Evolutionary conservation across 1,284 basidiomycete species (phyloP), one percentile per base, ranked within the genome.

Genomic region (Inonotus hispidus): DNA sequence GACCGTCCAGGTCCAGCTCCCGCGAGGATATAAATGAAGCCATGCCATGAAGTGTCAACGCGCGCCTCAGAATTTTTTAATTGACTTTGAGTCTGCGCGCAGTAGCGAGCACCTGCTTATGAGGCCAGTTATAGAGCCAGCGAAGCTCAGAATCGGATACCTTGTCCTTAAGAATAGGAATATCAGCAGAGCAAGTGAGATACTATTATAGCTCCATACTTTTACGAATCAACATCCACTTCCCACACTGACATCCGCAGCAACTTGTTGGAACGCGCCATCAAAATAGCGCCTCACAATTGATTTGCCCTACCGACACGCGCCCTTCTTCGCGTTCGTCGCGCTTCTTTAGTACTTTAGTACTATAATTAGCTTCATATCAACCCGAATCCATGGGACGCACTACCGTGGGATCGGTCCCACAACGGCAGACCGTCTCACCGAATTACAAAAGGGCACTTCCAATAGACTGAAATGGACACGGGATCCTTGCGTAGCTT

Each of bases 161-260:
- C 41, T 14, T 16, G 41, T n/a, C 41, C 16, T 43, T n/a, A 21
- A 43, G 16, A n/a, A 43, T 7, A 43, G 41, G 41, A 43, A 16
- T n/a, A 43, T 43, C 41, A 43, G 16, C 41, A n/a, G 16, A 35
- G 50, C 16, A 52, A 27, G n/a, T n/a, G 27, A 27, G 8, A n/a
- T 25, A 29, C 4, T 27, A 50, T 27, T 19, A 27, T 52, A 27
- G n/a, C 8, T 52, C 14, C 32, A 27, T 52, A 27, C 50, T 27
- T 52, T 27, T 2, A 52, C 10, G 32, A 52, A 29, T 52, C 19
- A 14, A 14, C 50, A 11, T 11, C 10, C 21, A 25, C 13, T 43
- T 46, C 47, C 39, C 52, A 35, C 38, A 60, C 52, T 29, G 52
- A 50, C 19, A 29, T 60, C 58, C 58, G 58, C 58, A 60, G 58